Percentiles rank a stretch among this genome's conserved stretches.
These are phyloP conservation scores for Ascochyta clinopodiicola DNA, from an alignment of 2,329 filamentous ascomycete species.

Conservation along the genomic window DNA sequence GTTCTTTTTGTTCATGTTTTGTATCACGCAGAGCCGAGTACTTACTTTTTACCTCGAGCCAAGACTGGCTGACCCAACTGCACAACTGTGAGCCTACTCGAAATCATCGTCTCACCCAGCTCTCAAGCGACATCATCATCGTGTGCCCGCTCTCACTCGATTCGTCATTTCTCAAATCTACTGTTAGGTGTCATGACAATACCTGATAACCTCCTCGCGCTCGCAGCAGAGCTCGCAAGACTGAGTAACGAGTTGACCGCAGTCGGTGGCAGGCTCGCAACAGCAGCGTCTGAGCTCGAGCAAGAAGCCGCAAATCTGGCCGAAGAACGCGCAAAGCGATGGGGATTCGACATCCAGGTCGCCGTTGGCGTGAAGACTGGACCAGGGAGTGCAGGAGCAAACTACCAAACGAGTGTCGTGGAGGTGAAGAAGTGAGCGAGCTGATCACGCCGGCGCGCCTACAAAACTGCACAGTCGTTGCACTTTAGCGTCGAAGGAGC, in stretches of 20 bases:
- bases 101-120: neutral
- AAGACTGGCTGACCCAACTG: neutral
- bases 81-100: neutral
- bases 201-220: slow-evolving; percentile 29
- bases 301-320: slow-evolving; percentile 36
- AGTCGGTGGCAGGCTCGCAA: slow-evolving; percentile 23
- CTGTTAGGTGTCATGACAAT: slow-evolving; percentile 20
- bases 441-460: no score
- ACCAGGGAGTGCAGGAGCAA: slow-evolving; percentile 6
- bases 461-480: neutral
- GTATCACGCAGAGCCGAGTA: neutral
- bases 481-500: neutral
- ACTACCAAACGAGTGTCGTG: slow-evolving; percentile 10
- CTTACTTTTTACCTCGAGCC: neutral
- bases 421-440: slow-evolving; percentile 17
- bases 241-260: slow-evolving; percentile 21
- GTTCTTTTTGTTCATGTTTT: no score
- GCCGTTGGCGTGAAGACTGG: slow-evolving; percentile 21
- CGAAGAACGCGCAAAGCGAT: slow-evolving; percentile 27
- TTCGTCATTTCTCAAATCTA: no score
- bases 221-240: slow-evolving; percentile 28
- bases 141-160: no score
- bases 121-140: no score
- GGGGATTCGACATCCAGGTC: slow-evolving; percentile 34
- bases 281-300: slow-evolving; percentile 24